Evolutionary conservation across 83 land plant genomes (phyloP).

Genomic region (Diphasiastrum complanatum): DNA sequence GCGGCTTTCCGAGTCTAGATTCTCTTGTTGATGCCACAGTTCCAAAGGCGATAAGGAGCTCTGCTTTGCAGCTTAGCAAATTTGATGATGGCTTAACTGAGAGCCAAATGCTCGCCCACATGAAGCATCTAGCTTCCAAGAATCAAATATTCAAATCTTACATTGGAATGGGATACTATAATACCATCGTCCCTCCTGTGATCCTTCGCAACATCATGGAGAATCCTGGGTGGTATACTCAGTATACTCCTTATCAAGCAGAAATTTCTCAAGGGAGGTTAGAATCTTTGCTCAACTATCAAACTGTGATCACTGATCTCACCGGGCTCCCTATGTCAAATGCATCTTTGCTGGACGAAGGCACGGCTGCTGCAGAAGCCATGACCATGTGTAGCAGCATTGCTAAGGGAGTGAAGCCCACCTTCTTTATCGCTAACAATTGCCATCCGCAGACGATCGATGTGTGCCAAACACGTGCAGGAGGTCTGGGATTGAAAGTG

Average conservation of each 20-base stretch:
- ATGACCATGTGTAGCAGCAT: slow-evolving; percentile 98
- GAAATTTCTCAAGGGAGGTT: slow-evolving; percentile 95
- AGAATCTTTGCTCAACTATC: slow-evolving; percentile 86
- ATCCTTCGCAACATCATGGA: slow-evolving; percentile 92
- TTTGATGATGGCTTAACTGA: slow-evolving; percentile 84
- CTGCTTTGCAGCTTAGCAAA: slow-evolving; percentile 43
- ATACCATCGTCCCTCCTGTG: slow-evolving; percentile 83
- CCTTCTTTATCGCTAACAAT: slow-evolving; percentile 70
- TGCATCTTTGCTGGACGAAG: slow-evolving; percentile 94
- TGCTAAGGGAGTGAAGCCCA: slow-evolving; percentile 62
- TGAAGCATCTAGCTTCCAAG: slow-evolving; percentile 71
- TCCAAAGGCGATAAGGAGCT: slow-evolving; percentile 61
- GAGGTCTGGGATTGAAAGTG: slow-evolving; percentile 69
- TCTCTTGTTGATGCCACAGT: slow-evolving; percentile 92
- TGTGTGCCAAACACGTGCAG: slow-evolving; percentile 78
- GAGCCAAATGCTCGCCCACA: slow-evolving; percentile 85
- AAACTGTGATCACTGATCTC: slow-evolving; percentile 89
- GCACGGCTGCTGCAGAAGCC: slow-evolving; percentile 99
- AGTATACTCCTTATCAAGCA: slow-evolving; percentile 99
- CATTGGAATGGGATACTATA: slow-evolving; percentile 98
- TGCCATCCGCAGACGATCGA: slow-evolving; percentile 97
- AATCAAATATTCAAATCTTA: slow-evolving; percentile 79
- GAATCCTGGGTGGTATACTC: slow-evolving; percentile 99
- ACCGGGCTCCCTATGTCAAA: slow-evolving; percentile 98
- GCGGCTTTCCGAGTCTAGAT: slow-evolving; percentile 61